phyloP scores from a whole-genome alignment of 108 stramenopile species.

The Nitzschia inconspicua region DNA sequence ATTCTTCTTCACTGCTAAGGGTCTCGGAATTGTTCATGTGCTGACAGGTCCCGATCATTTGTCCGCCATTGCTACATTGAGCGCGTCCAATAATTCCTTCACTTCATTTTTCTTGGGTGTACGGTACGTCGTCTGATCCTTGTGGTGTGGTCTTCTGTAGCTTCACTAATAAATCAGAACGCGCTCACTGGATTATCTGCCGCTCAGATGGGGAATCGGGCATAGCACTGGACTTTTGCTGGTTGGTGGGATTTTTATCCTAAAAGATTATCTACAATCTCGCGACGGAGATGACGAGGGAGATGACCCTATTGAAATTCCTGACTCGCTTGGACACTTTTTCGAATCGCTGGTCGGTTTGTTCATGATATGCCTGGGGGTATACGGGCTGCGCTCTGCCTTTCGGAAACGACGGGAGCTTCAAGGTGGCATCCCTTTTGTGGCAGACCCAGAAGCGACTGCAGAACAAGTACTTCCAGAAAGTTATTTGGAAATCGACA shows the following conservation, averaged over 20 bases:
- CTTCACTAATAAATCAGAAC: too few species aligned
- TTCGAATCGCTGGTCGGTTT: slow-evolving; percentile 62
- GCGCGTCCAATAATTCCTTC: slow-evolving; percentile 22
- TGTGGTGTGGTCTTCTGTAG: too few species aligned
- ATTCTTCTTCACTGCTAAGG: too few species aligned
- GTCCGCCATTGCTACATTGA: slow-evolving; percentile 68
- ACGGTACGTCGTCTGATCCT: slow-evolving; percentile 68
- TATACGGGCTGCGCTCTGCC: slow-evolving; percentile 43
- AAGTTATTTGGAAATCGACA: too few species aligned
- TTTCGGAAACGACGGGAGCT: slow-evolving; percentile 10
- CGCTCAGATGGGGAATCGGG: slow-evolving; percentile 76
- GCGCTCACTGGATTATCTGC: too few species aligned
- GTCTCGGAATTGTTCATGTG: slow-evolving; percentile 69
- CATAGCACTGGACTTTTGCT: slow-evolving; percentile 57
- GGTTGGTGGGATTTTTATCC: slow-evolving; percentile 52
- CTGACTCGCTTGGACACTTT: slow-evolving; percentile 26
- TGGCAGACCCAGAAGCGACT: background rate
- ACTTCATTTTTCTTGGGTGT: slow-evolving; percentile 49
- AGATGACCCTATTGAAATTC: slow-evolving; percentile 28
- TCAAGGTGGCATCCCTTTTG: background rate
- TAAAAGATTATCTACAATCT: background rate
- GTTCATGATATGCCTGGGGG: slow-evolving; percentile 65
- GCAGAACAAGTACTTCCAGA: too few species aligned
- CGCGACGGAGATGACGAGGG: background rate
- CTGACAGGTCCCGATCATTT: slow-evolving; percentile 81